Percentiles rank a stretch among this genome's conserved stretches.
Conservation (phyloP, 2,329 filamentous ascomycete genomes). For the Neoscytalidium dimidiatum region DNA sequence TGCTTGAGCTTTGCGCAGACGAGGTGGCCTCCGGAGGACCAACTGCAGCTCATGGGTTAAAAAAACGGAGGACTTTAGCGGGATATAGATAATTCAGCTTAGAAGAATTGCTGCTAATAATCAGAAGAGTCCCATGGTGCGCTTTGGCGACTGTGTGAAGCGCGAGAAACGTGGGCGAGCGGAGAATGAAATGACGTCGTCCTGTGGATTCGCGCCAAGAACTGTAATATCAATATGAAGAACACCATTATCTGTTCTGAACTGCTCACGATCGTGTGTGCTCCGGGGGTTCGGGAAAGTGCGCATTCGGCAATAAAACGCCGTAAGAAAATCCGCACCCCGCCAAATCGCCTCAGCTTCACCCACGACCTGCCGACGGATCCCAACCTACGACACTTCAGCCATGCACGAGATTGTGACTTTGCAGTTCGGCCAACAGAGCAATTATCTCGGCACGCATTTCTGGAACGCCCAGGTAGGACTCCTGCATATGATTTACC, state of each 20-base stretch:
- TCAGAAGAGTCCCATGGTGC: background rate
- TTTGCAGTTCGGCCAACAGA: conserved; percentile 87
- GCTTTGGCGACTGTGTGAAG: background rate
- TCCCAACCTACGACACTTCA: background rate
- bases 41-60: conserved; percentile 91
- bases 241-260: background rate
- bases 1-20: conserved; percentile 96
- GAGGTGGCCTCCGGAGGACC: conserved; percentile 90
- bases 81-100: background rate
- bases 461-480: conserved; percentile 97
- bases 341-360: background rate
- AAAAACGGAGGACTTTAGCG: background rate
- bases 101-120: too few relatives aligned
- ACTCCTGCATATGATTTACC: background rate
- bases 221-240: background rate
- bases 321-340: background rate
- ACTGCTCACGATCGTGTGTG: background rate
- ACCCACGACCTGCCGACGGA: background rate
- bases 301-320: background rate
- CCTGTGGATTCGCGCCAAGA: background rate
- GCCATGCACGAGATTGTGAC: conserved; percentile 93
- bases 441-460: conserved; percentile 91
- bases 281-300: too few relatives aligned
- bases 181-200: background rate
- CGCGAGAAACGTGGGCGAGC: background rate